A percentile compares a stretch with the other conserved stretches of the same genome.
Evolutionary conservation across 2,329 filamentous ascomycete genomes (phyloP).

Genomic region (Hymenoscyphus linearis): DNA sequence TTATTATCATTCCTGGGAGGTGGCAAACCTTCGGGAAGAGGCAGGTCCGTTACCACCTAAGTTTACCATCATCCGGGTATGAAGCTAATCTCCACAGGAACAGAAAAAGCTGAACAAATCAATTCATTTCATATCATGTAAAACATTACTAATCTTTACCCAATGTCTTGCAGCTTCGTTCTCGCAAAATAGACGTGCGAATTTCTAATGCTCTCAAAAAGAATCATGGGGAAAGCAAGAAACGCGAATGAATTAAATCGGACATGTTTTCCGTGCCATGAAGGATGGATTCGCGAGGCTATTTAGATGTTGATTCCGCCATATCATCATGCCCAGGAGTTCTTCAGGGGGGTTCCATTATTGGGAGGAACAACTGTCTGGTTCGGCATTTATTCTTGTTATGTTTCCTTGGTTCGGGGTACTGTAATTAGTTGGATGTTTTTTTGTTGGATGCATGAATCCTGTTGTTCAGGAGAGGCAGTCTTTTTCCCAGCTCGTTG

Average conservation of each 20-base stretch:
- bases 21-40: slow-evolving; percentile 28
- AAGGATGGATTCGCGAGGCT: slow-evolving; percentile 12
- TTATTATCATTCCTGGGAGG: slow-evolving; percentile 29
- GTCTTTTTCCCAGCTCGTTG: slow-evolving; percentile 38
- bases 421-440: slow-evolving; percentile 3
- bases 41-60: slow-evolving; percentile 13
- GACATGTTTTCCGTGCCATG: slow-evolving; percentile 12
- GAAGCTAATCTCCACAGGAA: slow-evolving; percentile 15
- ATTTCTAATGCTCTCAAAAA: slow-evolving; percentile 4
- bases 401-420: slow-evolving; percentile 12
- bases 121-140: slow-evolving; percentile 23
- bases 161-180: not conserved
- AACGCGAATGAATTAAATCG: slow-evolving; percentile 9
- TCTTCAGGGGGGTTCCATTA: slow-evolving; percentile 1
- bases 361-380: slow-evolving; percentile 10
- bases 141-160: slow-evolving; percentile 7
- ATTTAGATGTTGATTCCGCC: slow-evolving; percentile 5
- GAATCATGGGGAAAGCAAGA: slow-evolving; percentile 5
- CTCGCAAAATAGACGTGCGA: not conserved
- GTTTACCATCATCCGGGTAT: not conserved
- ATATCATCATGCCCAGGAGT: slow-evolving; percentile 1
- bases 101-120: slow-evolving; percentile 27
- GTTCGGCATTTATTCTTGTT: slow-evolving; percentile 8
- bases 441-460: slow-evolving; percentile 22
- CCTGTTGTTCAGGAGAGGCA: slow-evolving; percentile 34